Evolutionary conservation across 225 moss, liverwort and hornwort genomes (phyloP).

Genomic region (Pseudisothecium myosuroides): DNA sequence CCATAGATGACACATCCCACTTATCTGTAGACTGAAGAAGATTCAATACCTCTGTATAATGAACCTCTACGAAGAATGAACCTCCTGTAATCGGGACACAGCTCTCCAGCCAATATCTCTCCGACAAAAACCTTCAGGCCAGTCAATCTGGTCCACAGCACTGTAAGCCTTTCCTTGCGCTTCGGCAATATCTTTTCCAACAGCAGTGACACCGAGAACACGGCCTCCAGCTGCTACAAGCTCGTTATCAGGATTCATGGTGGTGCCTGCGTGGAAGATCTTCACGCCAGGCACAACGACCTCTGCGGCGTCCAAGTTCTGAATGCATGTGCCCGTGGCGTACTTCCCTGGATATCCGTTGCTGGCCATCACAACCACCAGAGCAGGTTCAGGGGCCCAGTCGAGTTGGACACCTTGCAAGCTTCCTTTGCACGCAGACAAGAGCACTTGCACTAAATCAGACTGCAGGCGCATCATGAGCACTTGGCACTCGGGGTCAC

Average conservation of each 20-base stretch:
- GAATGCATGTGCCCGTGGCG: conserved; percentile 41
- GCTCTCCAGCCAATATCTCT: conserved; percentile 92
- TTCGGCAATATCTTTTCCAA: conserved; percentile 45
- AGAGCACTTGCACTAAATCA: conserved; percentile 65
- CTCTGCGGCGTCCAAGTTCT: conserved; percentile 58
- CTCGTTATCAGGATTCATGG: conserved; percentile 29
- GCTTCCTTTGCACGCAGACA: conserved; percentile 65
- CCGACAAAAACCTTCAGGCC: conserved; percentile 73
- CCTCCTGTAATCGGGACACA: conserved; percentile 40
- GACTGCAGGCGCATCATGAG: conserved; percentile 72
- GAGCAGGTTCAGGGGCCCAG: conserved; percentile 67
- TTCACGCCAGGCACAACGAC: conserved; percentile 39
- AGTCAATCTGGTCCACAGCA: conserved; percentile 55
- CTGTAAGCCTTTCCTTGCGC: conserved; percentile 65
- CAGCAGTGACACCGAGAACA: conserved; percentile 64
- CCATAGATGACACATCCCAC: neutral
- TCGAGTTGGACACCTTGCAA: conserved; percentile 45
- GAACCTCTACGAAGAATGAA: neutral
- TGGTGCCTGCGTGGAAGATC: conserved; percentile 78
- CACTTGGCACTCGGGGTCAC: conserved; percentile 93
- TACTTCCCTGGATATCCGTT: conserved; percentile 78
- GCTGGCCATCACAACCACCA: conserved; percentile 87
- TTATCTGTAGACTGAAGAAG: neutral
- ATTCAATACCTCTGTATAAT: neutral
- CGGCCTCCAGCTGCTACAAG: conserved; percentile 77